Conservation (phyloP, 108 stramenopile species). For the Pseudonitzschia pungens region DNA sequence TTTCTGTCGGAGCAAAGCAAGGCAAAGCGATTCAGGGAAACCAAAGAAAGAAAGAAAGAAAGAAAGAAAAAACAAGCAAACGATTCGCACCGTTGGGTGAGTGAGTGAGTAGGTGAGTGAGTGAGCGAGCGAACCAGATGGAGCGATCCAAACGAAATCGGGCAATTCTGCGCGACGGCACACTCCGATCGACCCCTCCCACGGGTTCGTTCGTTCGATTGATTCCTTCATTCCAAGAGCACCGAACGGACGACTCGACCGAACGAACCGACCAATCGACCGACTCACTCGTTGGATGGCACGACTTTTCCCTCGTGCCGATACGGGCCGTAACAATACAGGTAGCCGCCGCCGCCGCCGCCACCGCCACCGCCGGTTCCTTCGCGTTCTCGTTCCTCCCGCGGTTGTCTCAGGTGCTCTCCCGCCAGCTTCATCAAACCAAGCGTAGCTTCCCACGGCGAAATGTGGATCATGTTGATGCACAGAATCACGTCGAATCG, state of each 20-base stretch:
- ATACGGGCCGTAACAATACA: constrained; percentile 81
- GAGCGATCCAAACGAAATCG: not conserved
- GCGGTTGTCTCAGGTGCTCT: not conserved
- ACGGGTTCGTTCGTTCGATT: not conserved
- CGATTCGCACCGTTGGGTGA: not conserved
- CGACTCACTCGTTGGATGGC: constrained; percentile 75
- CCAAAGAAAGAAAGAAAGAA: not conserved
- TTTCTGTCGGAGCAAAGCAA: too few relatives aligned
- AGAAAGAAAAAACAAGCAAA: not conserved
- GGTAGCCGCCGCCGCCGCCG: constrained; percentile 29
- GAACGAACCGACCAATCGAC: not conserved
- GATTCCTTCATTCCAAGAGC: too few relatives aligned
- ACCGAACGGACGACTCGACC: too few relatives aligned
- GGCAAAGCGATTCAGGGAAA: not conserved
- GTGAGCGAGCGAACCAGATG: too few relatives aligned
- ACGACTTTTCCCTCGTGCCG: constrained; percentile 62
- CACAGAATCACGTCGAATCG: constrained; percentile 57
- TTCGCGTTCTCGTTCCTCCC: too few relatives aligned
- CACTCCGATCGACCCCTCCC: not conserved
- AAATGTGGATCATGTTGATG: constrained; percentile 90
- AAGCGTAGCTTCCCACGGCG: constrained; percentile 79
- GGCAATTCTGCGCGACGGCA: not conserved
- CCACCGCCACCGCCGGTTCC: too few relatives aligned
- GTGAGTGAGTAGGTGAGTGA: not conserved
- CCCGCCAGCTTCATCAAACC: constrained; percentile 71